A percentile compares a stretch with the other conserved stretches of the same genome.
Conservation (phyloP, 1,139 yeast species). For the Kurtzmaniella quercitrusa region DNA sequence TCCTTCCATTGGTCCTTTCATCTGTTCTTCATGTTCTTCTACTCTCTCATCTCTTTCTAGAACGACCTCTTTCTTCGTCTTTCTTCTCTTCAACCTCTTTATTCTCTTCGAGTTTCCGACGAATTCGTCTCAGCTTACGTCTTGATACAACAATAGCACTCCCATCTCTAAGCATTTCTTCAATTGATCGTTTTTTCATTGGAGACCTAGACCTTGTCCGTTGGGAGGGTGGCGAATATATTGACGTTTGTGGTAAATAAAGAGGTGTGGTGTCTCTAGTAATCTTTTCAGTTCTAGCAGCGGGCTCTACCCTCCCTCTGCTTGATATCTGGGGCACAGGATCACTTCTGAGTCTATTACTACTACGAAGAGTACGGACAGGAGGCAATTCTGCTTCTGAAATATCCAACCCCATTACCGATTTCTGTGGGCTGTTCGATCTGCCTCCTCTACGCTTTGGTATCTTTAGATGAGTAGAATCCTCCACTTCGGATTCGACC, state of each 20-base stretch:
- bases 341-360: constrained; percentile 5
- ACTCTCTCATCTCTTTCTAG: not conserved
- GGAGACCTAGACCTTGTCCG: constrained; percentile 6
- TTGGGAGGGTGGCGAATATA: not conserved
- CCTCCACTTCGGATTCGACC: not conserved
- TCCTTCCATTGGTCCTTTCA: too few relatives aligned
- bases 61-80: not conserved
- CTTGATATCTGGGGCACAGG: not conserved
- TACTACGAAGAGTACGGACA: constrained; percentile 19
- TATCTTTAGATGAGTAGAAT: not conserved
- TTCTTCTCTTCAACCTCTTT: not conserved
- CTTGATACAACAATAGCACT: not conserved
- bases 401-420: constrained; percentile 20
- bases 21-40: not conserved
- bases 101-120: not conserved
- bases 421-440: constrained; percentile 5
- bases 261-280: not conserved
- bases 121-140: not conserved
- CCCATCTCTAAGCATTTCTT: constrained; percentile 2
- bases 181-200: not conserved
- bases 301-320: not conserved
- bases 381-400: constrained; percentile 18
- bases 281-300: too few relatives aligned
- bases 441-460: constrained; percentile 1
- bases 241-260: not conserved